Conservation (phyloP, 169 alveolate species). For the Blepharisma undulans region DNA sequence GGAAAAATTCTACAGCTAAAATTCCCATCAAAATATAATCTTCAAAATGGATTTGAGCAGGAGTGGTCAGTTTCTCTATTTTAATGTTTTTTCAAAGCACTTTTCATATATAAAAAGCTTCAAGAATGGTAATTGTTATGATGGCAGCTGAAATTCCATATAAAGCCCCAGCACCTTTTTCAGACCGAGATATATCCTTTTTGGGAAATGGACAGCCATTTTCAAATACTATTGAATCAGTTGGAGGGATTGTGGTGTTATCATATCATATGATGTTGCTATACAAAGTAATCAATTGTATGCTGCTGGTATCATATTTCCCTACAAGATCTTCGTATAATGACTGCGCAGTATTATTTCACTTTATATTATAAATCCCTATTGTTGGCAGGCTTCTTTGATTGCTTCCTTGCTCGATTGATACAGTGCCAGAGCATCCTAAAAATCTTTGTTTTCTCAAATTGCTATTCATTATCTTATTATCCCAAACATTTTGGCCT, state of each 20-base stretch:
- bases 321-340: neutral
- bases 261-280: neutral
- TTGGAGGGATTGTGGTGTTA: neutral
- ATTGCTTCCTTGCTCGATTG: neutral
- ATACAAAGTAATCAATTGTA: neutral
- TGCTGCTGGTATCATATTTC: neutral
- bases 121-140: neutral
- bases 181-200: neutral
- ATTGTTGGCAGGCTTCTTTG: neutral
- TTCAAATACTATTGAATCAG: neutral
- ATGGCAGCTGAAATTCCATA: neutral
- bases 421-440: neutral
- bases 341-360: neutral
- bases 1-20: neutral
- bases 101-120: neutral
- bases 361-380: neutral
- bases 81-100: neutral
- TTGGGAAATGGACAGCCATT: neutral
- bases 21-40: neutral
- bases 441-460: neutral
- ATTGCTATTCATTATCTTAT: neutral
- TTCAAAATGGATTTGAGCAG: neutral
- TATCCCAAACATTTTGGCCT: neutral
- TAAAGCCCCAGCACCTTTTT: neutral
- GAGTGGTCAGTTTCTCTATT: neutral